Conservation (phyloP, 345 rosid genomes). For the Acer saccharum region DNA sequence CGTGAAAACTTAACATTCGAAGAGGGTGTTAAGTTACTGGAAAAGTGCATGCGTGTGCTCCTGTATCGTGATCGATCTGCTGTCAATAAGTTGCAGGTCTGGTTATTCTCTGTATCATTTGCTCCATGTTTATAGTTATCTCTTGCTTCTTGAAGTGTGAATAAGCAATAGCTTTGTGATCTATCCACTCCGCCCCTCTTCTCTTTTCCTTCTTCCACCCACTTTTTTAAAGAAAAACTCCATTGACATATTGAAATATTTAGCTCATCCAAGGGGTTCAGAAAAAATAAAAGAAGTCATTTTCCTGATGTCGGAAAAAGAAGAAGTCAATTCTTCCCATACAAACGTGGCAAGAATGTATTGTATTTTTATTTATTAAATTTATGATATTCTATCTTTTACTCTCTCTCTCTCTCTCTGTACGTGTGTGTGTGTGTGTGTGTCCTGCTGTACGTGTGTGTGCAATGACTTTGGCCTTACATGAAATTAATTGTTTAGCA, state of each 20-base stretch:
- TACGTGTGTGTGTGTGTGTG: no score
- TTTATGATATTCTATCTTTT: background rate
- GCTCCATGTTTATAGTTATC: background rate
- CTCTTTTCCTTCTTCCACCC: background rate
- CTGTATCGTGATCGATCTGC: slow-evolving; percentile 98
- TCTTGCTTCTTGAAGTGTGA: background rate
- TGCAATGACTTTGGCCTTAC: no score
- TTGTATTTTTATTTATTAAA: background rate
- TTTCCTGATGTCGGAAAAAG: no score
- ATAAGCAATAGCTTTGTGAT: background rate
- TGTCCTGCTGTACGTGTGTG: no score
- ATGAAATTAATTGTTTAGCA: no score
- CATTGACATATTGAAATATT: background rate
- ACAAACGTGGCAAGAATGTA: background rate
- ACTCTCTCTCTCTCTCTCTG: no score
- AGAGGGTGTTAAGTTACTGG: slow-evolving; percentile 89
- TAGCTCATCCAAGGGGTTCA: background rate
- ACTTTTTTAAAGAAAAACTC: background rate
- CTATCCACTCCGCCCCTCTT: background rate
- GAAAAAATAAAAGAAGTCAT: background rate
- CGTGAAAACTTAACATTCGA: slow-evolving; percentile 81
- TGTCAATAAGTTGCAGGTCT: slow-evolving; percentile 94
- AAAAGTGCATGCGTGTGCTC: slow-evolving; percentile 98
- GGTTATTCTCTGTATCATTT: slow-evolving; percentile 5
- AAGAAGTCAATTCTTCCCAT: background rate